phyloP scores from a whole-genome alignment of 2,329 filamentous ascomycete genomes.

The Cladobotryum mycophilum region DNA sequence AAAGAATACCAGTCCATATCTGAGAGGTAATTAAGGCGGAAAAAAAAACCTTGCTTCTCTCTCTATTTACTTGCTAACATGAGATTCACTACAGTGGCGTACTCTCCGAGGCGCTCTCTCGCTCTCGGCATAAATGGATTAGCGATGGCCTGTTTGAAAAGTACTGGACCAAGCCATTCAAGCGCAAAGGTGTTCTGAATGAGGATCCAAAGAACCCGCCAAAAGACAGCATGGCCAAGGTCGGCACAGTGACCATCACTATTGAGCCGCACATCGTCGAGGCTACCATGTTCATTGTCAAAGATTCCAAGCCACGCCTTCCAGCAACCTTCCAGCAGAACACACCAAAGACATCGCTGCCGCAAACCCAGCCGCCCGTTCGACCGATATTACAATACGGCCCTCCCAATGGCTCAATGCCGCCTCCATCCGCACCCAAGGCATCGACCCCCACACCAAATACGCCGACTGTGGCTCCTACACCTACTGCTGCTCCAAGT shows the following conservation, averaged over 20 bases:
- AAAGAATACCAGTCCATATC: conserved; percentile 68
- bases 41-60: too few species aligned
- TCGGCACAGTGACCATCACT: conserved; percentile 67
- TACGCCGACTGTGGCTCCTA: conserved; percentile 7
- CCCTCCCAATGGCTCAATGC: conserved; percentile 57
- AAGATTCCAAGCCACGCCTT: conserved; percentile 47
- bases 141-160: conserved; percentile 67
- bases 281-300: conserved; percentile 66
- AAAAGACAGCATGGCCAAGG: conserved; percentile 65
- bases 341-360: conserved; percentile 12
- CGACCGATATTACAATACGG: conserved; percentile 61
- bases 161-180: conserved; percentile 68
- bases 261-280: conserved; percentile 78
- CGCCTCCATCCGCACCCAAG: conserved; percentile 39
- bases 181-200: conserved; percentile 58
- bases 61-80: too few species aligned
- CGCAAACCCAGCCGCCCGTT: conserved; percentile 16
- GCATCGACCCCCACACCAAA: conserved; percentile 16
- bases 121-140: conserved; percentile 69
- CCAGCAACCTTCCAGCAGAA: conserved; percentile 27
- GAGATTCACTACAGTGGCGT: conserved; percentile 52
- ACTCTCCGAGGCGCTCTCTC: conserved; percentile 62
- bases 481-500: conserved; percentile 14
- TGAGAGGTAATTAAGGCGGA: conserved; percentile 50
- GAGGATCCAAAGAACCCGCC: conserved; percentile 62